Evolutionary conservation across 805 yeast genomes (phyloP).

Genomic region (Sugiyamaella smithiae): DNA sequence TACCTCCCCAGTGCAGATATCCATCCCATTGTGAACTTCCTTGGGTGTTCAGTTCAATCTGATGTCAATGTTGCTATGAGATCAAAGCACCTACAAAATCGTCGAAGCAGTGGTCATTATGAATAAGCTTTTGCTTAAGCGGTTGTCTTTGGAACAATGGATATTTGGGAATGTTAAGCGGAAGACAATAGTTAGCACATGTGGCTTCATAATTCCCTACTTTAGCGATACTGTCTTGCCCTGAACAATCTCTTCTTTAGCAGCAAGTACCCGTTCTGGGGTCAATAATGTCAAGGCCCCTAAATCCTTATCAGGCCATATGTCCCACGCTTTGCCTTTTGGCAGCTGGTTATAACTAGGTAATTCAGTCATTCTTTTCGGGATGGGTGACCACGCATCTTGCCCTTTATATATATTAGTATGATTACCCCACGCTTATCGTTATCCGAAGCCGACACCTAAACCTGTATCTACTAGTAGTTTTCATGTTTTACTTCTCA

Average conservation of each 20-base stretch:
- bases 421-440: too few species aligned
- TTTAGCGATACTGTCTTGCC: constrained; percentile 1
- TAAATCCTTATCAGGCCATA: constrained; percentile 1
- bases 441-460: too few species aligned
- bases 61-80: constrained; percentile 15
- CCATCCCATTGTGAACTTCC: constrained; percentile 37
- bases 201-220: neutral
- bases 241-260: neutral
- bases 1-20: constrained; percentile 31
- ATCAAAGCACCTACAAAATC: neutral
- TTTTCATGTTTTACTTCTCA: too few species aligned
- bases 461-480: too few species aligned
- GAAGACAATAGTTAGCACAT: neutral
- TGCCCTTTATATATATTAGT: too few species aligned
- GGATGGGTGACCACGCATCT: too few species aligned
- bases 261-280: neutral
- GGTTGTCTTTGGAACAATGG: neutral
- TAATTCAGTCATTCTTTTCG: neutral
- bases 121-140: neutral
- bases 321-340: neutral
- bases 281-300: constrained; percentile 1
- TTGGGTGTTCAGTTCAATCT: constrained; percentile 31
- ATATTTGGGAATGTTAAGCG: neutral
- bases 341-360: neutral
- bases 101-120: neutral